Evolutionary conservation across 257 asterid genomes (phyloP).

Genomic region (Primulina tabacum): DNA sequence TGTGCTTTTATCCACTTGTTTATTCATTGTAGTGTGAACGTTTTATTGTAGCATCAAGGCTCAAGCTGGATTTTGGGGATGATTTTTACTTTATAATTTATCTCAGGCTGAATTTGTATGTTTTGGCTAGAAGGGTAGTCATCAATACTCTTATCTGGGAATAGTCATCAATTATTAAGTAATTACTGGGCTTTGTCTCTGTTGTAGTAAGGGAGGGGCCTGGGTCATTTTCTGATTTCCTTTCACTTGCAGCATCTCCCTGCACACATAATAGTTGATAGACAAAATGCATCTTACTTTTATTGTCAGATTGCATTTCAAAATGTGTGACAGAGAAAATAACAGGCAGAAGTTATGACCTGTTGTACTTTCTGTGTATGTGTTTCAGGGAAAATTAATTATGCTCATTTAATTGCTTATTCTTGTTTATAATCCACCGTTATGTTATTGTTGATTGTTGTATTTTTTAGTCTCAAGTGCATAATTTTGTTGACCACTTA

Average conservation of each 20-base stretch:
- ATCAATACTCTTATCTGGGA: neutral
- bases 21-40: neutral
- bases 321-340: neutral
- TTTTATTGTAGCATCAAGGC: neutral
- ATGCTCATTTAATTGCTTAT: slow-evolving; percentile 1
- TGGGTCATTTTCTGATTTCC: neutral
- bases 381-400: neutral
- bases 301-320: neutral
- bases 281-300: neutral
- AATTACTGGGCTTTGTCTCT: neutral
- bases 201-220: neutral
- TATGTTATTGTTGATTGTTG: neutral
- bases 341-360: neutral
- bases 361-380: slow-evolving; percentile 1
- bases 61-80: neutral
- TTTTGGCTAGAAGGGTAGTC: neutral
- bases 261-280: neutral
- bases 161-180: neutral
- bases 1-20: neutral
- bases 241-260: neutral
- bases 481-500: slow-evolving; percentile 7
- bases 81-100: too few species aligned
- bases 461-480: neutral
- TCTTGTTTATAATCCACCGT: neutral
- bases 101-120: neutral